These are phyloP conservation scores for Achaetomiella virescens DNA, from an alignment of 495 filamentous ascomycete species.

Conservation along the genomic window DNA sequence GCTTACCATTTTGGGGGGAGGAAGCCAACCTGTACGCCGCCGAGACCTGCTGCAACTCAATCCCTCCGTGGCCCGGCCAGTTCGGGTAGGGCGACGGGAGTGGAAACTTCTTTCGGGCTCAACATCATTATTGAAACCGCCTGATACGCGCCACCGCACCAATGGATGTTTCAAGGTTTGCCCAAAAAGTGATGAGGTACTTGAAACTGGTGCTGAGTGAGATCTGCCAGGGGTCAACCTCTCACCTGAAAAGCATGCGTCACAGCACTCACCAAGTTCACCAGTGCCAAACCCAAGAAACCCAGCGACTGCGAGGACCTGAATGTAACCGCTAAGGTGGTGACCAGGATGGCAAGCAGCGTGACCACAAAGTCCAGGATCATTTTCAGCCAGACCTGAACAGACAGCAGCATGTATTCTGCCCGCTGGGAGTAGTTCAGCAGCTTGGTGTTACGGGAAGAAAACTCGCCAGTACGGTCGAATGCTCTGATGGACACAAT, in stretches of 20 bases:
- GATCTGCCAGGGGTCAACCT: not conserved
- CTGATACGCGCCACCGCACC: slow-evolving; percentile 50
- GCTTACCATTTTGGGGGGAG: slow-evolving; percentile 35
- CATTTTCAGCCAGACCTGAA: slow-evolving; percentile 47
- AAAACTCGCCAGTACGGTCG: slow-evolving; percentile 34
- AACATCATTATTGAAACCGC: slow-evolving; percentile 45
- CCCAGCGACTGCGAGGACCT: slow-evolving; percentile 25
- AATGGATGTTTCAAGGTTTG: slow-evolving; percentile 37
- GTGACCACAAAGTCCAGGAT: slow-evolving; percentile 42
- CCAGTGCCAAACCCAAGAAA: slow-evolving; percentile 24
- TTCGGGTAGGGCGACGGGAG: not conserved
- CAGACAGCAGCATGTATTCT: slow-evolving; percentile 40
- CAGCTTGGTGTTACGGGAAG: slow-evolving; percentile 30
- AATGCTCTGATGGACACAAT: slow-evolving; percentile 44
- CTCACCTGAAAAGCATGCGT: not conserved
- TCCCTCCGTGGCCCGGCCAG: slow-evolving; percentile 40
- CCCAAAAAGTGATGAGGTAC: slow-evolving; percentile 33
- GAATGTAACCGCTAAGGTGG: slow-evolving; percentile 36
- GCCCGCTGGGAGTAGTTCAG: slow-evolving; percentile 48
- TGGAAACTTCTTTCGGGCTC: slow-evolving; percentile 26
- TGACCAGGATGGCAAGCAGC: slow-evolving; percentile 32
- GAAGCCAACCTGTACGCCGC: slow-evolving; percentile 35
- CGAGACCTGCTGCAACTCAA: slow-evolving; percentile 40
- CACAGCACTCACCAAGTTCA: slow-evolving; percentile 1
- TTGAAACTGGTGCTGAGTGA: slow-evolving; percentile 23